These are phyloP conservation scores for Aspergillus sp. DNA, from an alignment of 2,329 filamentous ascomycete species.

Conservation along the genomic window DNA sequence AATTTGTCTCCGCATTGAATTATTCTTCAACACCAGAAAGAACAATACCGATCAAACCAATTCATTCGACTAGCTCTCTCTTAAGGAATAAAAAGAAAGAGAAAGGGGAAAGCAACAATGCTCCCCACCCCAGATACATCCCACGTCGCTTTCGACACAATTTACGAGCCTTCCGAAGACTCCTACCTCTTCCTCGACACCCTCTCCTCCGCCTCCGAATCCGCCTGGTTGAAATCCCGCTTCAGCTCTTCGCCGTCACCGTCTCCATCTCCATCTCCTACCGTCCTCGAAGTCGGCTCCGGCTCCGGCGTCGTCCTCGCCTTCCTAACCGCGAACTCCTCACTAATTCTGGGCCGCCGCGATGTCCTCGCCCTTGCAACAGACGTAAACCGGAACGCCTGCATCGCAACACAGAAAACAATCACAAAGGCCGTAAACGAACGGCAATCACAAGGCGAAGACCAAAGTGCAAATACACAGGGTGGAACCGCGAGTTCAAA, in stretches of 20 bases:
- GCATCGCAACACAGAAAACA: constrained; percentile 71
- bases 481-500: background rate
- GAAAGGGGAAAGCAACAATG: constrained; percentile 46
- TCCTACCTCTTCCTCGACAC: constrained; percentile 93
- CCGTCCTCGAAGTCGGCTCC: constrained; percentile 83
- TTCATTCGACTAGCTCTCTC: background rate
- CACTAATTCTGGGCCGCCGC: constrained; percentile 68
- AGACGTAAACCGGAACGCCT: constrained; percentile 85
- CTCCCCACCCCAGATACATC: constrained; percentile 91
- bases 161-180: constrained; percentile 96
- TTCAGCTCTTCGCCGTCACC: constrained; percentile 47
- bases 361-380: constrained; percentile 72
- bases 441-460: constrained; percentile 14
- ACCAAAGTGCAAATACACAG: background rate
- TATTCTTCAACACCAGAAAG: background rate
- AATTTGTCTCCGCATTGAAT: background rate
- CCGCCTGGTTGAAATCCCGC: constrained; percentile 63
- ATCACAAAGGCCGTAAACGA: constrained; percentile 53
- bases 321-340: constrained; percentile 77
- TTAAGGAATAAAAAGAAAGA: background rate
- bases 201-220: constrained; percentile 70
- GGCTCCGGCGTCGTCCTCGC: constrained; percentile 93
- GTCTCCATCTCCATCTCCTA: constrained; percentile 48
- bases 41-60: background rate
- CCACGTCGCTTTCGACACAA: constrained; percentile 81